A percentile compares a stretch with the other conserved stretches of the same genome.
Evolutionary conservation across 768 basidiomycete genomes (phyloP).

Genomic region (Leccinellum rugosiceps): DNA sequence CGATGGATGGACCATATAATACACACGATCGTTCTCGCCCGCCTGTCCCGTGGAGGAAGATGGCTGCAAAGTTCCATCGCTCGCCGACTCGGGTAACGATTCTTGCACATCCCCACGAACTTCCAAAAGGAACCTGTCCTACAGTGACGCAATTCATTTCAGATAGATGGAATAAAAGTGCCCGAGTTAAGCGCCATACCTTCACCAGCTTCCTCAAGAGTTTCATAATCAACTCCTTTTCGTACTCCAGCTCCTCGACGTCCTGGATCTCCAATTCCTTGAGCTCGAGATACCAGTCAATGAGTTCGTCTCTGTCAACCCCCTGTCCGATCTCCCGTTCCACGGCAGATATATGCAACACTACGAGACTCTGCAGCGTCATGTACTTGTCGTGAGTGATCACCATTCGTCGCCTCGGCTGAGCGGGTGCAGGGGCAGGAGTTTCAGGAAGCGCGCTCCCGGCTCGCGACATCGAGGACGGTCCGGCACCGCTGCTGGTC

Average conservation of each 20-base stretch:
- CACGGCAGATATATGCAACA: conserved; percentile 73
- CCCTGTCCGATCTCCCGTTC: conserved; percentile 77
- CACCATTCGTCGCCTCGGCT: conserved; percentile 72
- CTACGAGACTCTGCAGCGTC: conserved; percentile 82
- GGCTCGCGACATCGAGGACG: conserved; percentile 32
- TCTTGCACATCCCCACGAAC: conserved; percentile 82
- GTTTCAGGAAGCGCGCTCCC: conserved; percentile 28
- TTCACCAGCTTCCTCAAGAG: conserved; percentile 87
- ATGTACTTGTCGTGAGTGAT: conserved; percentile 97
- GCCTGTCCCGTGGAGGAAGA: conserved; percentile 50
- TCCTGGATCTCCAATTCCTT: conserved; percentile 81
- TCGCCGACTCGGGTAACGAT: conserved; percentile 60
- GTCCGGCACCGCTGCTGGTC: conserved; percentile 30
- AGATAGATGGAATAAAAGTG: conserved; percentile 1
- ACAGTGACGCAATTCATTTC: not conserved
- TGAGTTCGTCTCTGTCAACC: conserved; percentile 84
- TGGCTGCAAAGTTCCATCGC: conserved; percentile 48
- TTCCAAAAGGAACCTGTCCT: conserved; percentile 87
- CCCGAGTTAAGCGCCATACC: conserved; percentile 41
- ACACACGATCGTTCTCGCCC: conserved; percentile 63
- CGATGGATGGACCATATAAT: conserved; percentile 88
- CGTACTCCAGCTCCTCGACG: conserved; percentile 84
- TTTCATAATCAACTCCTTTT: conserved; percentile 88
- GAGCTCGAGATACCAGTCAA: conserved; percentile 95
- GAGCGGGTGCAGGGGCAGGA: conserved; percentile 36